A percentile compares a stretch with the other conserved stretches of the same genome.
These are phyloP conservation scores for Cicer judaicum DNA, from an alignment of 306 rosid genomes.

Conservation along the genomic window DNA sequence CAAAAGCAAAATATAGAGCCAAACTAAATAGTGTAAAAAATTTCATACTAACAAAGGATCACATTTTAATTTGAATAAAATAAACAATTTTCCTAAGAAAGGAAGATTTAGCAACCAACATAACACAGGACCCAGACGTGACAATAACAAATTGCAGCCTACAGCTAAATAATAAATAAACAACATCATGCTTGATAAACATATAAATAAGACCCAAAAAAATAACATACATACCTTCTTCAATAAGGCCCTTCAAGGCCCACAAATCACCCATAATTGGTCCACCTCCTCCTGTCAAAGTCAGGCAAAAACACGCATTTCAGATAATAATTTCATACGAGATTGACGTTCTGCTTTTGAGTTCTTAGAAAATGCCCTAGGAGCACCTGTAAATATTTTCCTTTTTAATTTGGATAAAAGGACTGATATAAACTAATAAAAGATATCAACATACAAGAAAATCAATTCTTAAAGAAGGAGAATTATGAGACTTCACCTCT, in stretches of 20 bases:
- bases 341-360: background rate
- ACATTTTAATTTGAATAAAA: conserved; percentile 16
- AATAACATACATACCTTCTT: conserved; percentile 62
- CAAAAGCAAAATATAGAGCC: background rate
- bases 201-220: conserved; percentile 9
- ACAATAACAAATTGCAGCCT: conserved; percentile 20
- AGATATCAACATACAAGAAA: conserved; percentile 12
- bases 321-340: conserved; percentile 38
- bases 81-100: conserved; percentile 22
- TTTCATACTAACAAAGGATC: conserved; percentile 9
- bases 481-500: conserved; percentile 68
- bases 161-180: conserved; percentile 21
- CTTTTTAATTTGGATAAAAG: conserved; percentile 8
- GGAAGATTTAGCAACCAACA: conserved; percentile 22
- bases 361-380: background rate
- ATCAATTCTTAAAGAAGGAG: conserved; percentile 22
- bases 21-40: background rate
- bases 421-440: background rate
- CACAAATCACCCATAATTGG: conserved; percentile 99
- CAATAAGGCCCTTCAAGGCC: conserved; percentile 96
- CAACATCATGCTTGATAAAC: conserved; percentile 18
- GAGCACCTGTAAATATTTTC: background rate
- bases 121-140: conserved; percentile 26
- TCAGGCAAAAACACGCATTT: conserved; percentile 42
- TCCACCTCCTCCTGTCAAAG: conserved; percentile 87